These are phyloP conservation scores for Sporobolus alterniflorus DNA, from an alignment of 202 grass and related monocot species.

Conservation along the genomic window DNA sequence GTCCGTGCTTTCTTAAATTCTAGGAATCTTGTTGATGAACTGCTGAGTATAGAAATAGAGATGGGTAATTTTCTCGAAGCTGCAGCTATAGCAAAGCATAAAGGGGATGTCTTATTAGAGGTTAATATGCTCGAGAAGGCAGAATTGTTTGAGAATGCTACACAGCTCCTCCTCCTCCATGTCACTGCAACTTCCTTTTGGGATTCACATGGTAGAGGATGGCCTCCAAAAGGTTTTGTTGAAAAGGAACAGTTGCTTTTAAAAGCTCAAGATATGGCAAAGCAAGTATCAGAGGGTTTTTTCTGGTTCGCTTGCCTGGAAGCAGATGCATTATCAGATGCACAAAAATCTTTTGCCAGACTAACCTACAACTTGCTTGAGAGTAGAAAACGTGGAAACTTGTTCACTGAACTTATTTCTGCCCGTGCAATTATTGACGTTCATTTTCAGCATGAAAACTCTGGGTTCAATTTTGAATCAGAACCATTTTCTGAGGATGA, in stretches of 20 bases:
- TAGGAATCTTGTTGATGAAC: conserved; percentile 51
- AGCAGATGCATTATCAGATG: conserved; percentile 54
- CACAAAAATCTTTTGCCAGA: conserved; percentile 30
- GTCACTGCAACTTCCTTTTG: conserved; percentile 59
- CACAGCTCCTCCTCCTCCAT: conserved; percentile 54
- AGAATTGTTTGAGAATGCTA: conserved; percentile 51
- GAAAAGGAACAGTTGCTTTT: conserved; percentile 51
- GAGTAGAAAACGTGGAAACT: conserved; percentile 36
- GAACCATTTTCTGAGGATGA: conserved; percentile 23
- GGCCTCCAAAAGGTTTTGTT: conserved; percentile 65
- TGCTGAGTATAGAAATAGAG: conserved; percentile 74
- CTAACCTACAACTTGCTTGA: conserved; percentile 45
- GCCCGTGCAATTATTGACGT: conserved; percentile 60
- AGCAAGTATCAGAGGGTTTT: conserved; percentile 45
- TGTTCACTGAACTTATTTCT: conserved; percentile 49
- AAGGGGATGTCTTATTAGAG: conserved; percentile 64
- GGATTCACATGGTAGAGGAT: conserved; percentile 56
- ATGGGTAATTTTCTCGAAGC: conserved; percentile 73
- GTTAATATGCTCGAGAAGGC: conserved; percentile 68
- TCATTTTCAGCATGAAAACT: conserved; percentile 38
- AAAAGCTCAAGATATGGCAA: conserved; percentile 59
- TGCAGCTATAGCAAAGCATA: conserved; percentile 57
- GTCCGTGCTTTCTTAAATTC: conserved; percentile 55
- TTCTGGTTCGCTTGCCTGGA: conserved; percentile 52
- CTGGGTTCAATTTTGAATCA: conserved; percentile 37